Base-by-base conservation (phyloP, 768 basidiomycete species). In the Leccinellum rugosiceps region DNA sequence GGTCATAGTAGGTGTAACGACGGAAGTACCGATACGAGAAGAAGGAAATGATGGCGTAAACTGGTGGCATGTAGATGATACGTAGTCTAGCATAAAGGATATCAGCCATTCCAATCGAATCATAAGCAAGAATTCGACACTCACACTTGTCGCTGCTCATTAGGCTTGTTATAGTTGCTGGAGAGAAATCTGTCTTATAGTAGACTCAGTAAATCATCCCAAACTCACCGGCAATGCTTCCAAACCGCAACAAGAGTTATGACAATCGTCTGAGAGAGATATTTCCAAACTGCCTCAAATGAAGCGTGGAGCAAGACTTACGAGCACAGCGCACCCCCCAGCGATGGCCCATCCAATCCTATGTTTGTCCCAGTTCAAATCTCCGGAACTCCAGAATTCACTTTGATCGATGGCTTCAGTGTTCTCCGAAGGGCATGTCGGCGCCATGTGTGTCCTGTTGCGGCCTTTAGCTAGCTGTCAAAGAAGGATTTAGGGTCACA, bases 21-120 rank as follows among this genome's bases (percentile, higher is more conserved):
- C 90, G 82, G 76, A 90, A 94, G 74, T 76, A 94, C 1, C 92
- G 83, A 65, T 91, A 95, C 25, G 89, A 89, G 63, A 90, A 81
- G 75, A 94, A 95, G 3, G 90, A 91, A 50, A 94, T 83, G 59
- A 93, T 75, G 26, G 86, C 87, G 69, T 89, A 93, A 38, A 93
- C 77, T 1, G 85, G 82, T 2, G 92, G 91, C 90, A 94, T 89
- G 64, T 90, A 91, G 59, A 93, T 66, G 50, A 93, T 84, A 57
- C 91, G 84, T n/a, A 92, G 63, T 56, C 88, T 90, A 66, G 15
- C 26, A 50, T 28, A 17, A 34, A 41, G 19, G 9, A 32, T 21
- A 30, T 53, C 19, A 38, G 53, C 38, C 50, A 38, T 44, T 17
- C 43, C 14, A 10, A 45, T 54, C 38, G 19, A 8, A 50, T 48